These are phyloP conservation scores for Thraustochytrium sp. DNA, from an alignment of 352 stramenopile genomes.

Conservation along the genomic window DNA sequence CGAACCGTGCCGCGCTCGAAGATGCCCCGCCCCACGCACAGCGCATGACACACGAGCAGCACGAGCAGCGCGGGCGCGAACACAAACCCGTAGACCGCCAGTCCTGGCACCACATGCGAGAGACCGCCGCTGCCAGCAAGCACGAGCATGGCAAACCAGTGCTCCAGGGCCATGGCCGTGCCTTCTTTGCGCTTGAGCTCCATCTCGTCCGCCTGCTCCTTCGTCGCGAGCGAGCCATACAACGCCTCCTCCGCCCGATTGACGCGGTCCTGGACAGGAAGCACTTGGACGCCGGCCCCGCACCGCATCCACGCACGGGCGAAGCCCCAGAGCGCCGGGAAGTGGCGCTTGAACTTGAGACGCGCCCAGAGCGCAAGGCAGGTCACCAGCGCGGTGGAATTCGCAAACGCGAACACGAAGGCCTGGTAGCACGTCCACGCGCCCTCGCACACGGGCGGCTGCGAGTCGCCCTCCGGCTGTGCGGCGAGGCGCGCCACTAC, in stretches of 20 bases:
- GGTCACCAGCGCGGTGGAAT: slow-evolving; percentile 4
- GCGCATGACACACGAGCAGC: neutral
- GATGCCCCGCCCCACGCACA: neutral
- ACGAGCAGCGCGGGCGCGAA: neutral
- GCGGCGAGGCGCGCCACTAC: neutral
- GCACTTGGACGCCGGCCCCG: too few species aligned
- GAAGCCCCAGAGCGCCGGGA: neutral
- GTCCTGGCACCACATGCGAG: neutral
- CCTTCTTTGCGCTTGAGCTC: too few species aligned
- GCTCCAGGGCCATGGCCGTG: too few species aligned
- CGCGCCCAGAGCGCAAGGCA: slow-evolving; percentile 17
- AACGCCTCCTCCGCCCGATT: too few species aligned
- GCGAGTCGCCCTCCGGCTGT: neutral
- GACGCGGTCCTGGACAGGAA: too few species aligned
- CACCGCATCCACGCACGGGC: neutral
- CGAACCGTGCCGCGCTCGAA: neutral
- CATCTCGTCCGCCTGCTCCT: too few species aligned
- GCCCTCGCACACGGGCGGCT: neutral
- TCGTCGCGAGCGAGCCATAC: too few species aligned
- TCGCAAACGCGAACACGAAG: slow-evolving; percentile 12
- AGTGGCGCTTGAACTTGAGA: slow-evolving; percentile 6
- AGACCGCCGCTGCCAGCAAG: neutral
- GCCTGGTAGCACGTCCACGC: slow-evolving; percentile 24
- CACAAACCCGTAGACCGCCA: neutral
- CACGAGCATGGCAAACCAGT: neutral